These are phyloP conservation scores for Schrenkiella parvula DNA, from an alignment of 345 rosid species.

Conservation along the genomic window DNA sequence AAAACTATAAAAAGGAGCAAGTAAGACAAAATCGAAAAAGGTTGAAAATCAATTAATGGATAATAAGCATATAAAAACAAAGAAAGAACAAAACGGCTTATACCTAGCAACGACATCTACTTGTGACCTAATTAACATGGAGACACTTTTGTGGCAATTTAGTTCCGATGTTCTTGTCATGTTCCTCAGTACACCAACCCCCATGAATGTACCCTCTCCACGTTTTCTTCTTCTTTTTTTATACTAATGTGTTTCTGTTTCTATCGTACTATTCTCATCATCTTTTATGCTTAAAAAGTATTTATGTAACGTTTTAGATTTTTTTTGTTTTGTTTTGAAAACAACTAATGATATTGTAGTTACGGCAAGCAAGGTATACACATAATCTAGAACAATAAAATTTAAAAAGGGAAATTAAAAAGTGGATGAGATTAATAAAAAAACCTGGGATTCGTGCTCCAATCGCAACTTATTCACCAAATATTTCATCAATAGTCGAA, in stretches of 20 bases:
- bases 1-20: slow-evolving; percentile 17
- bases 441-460: slow-evolving; percentile 98
- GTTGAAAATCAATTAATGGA: slow-evolving; percentile 27
- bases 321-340: background rate
- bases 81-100: slow-evolving; percentile 32
- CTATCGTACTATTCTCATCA: slow-evolving; percentile 20
- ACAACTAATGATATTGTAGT: slow-evolving; percentile 28
- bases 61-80: slow-evolving; percentile 27
- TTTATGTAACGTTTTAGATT: slow-evolving; percentile 7
- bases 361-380: slow-evolving; percentile 40
- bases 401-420: slow-evolving; percentile 7
- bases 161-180: slow-evolving; percentile 33
- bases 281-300: slow-evolving; percentile 23
- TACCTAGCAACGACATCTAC: slow-evolving; percentile 37
- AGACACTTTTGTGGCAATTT: slow-evolving; percentile 36
- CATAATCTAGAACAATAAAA: slow-evolving; percentile 27
- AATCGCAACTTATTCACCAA: slow-evolving; percentile 87
- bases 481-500: slow-evolving; percentile 85
- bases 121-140: slow-evolving; percentile 40
- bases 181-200: slow-evolving; percentile 38
- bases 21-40: slow-evolving; percentile 28
- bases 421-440: background rate
- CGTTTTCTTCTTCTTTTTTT: slow-evolving; percentile 20
- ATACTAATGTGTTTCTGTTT: slow-evolving; percentile 23
- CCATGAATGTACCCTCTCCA: slow-evolving; percentile 35